A percentile compares a stretch with the other conserved stretches of the same genome.
Conservation (phyloP, 495 filamentous ascomycete genomes). For the Beverwykella pulmonaria region DNA sequence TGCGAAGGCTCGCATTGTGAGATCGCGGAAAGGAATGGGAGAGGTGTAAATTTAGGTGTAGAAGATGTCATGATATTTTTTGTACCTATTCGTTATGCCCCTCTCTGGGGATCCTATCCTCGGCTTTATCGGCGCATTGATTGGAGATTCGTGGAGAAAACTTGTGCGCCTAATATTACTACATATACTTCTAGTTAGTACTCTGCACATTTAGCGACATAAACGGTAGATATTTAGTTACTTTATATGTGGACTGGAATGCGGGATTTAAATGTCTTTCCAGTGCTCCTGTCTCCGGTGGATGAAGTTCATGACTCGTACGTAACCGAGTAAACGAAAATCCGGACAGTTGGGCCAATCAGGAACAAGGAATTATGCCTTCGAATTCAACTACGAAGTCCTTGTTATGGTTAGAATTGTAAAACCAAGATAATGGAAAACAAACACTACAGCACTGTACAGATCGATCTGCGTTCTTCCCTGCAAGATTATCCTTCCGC, state of each 20-base stretch:
- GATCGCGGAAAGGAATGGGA: background rate
- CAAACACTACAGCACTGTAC: too few relatives aligned
- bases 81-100: background rate
- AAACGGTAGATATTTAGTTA: too few relatives aligned
- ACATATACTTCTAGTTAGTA: background rate
- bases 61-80: background rate
- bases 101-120: background rate
- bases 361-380: background rate
- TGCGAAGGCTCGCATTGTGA: conserved; percentile 6
- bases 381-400: too few relatives aligned
- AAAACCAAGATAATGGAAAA: too few relatives aligned
- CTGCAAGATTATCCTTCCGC: too few relatives aligned
- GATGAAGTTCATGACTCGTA: background rate
- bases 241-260: too few relatives aligned
- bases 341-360: background rate
- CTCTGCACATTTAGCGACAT: background rate
- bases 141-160: background rate
- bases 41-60: background rate
- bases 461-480: too few relatives aligned
- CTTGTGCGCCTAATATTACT: background rate
- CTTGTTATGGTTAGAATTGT: too few relatives aligned
- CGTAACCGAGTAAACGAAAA: background rate
- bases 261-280: too few relatives aligned
- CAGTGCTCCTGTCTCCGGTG: too few relatives aligned
- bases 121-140: background rate